Evolutionary conservation across 2,329 filamentous ascomycete genomes (phyloP).

Genomic region (Fusarium sp.): DNA sequence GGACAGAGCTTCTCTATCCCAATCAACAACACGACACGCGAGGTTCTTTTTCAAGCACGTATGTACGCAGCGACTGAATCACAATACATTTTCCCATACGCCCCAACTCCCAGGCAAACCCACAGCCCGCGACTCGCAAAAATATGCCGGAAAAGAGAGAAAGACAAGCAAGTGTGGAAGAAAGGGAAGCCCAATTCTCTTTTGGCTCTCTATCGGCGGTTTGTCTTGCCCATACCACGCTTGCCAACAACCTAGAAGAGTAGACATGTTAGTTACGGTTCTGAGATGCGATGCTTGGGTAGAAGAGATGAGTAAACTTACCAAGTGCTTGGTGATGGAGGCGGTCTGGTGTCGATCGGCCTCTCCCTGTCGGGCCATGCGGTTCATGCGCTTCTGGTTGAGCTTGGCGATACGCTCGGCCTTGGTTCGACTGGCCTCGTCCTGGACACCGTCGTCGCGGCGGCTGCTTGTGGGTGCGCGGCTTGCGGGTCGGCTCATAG

Average conservation of each 20-base stretch:
- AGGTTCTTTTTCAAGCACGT: conserved; percentile 24
- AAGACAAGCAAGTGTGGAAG: conserved; percentile 36
- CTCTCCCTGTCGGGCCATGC: conserved; percentile 96
- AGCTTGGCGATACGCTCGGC: conserved; percentile 89
- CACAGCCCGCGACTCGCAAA: conserved; percentile 37
- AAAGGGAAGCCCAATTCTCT: conserved; percentile 8
- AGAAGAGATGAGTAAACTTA: conserved; percentile 59
- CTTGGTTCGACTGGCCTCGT: conserved; percentile 75
- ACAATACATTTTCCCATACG: conserved; percentile 44
- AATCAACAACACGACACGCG: conserved; percentile 34
- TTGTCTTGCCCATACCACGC: conserved; percentile 91
- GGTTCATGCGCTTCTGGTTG: conserved; percentile 97
- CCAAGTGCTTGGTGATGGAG: conserved; percentile 88
- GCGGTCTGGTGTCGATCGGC: conserved; percentile 90
- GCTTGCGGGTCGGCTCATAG: conserved; percentile 79
- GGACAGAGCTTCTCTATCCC: conserved; percentile 31
- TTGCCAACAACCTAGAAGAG: conserved; percentile 80
- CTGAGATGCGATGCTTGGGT: background rate
- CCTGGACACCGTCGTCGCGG: conserved; percentile 79
- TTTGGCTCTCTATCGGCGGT: conserved; percentile 66
- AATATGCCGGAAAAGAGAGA: conserved; percentile 42
- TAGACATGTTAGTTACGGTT: conserved; percentile 16
- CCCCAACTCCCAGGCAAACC: conserved; percentile 49
- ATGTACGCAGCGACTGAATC: conserved; percentile 32
- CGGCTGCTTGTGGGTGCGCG: conserved; percentile 71